Base-by-base conservation (phyloP, 345 rosid genomes). In the Capsella bursapastoris region DNA sequence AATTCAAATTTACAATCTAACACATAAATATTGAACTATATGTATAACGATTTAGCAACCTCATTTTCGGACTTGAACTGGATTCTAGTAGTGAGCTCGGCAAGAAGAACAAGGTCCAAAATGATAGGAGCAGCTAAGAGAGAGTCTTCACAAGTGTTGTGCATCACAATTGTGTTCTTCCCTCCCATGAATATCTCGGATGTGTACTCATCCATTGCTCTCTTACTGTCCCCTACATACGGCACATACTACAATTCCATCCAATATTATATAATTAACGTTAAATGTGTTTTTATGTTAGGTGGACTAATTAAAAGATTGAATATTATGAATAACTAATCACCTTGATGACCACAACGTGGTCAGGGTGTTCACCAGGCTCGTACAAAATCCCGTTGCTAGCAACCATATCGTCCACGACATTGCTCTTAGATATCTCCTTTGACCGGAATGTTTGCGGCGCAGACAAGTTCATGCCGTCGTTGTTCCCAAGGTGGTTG, bases 131-230 rank as follows among this genome's bases (percentile, higher is more conserved):
- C 99, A 45, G 99, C 99, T 84, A 95, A 82, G 32, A 95, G 96
- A 56, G 98, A 92, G 83, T 92, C 99, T 81, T 92, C 99, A 32
- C 99, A 92, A 0, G 98, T 92, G 82, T 95, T 95, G 83, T 92
- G 99, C 78, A 95, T 61, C 75, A 89, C 94, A 43, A 95, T 95
- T 3, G 99, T 95, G 90, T 41, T 95, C 79, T 70, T 84, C 40
- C 99, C 99, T 67, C 99, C 99, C 97, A 92, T 86, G 89, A 95
- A 95, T 51, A 92, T 92, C 86, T 95, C 99, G 40, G 99, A 95
- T 38, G 93, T 90, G 85, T 92, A 95, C 81, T 95, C 99, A 74
- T 95, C 99, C 97, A 92, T 89, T 38, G 99, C 99, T 67, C 97
- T 88, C 90, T 95, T 92, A 88, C 97, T 90, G 78, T 95, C 99